Percentiles rank a stretch among this genome's conserved stretches.
Evolutionary conservation across 352 stramenopile species (phyloP).

Genomic region (Peronospora farinosa): DNA sequence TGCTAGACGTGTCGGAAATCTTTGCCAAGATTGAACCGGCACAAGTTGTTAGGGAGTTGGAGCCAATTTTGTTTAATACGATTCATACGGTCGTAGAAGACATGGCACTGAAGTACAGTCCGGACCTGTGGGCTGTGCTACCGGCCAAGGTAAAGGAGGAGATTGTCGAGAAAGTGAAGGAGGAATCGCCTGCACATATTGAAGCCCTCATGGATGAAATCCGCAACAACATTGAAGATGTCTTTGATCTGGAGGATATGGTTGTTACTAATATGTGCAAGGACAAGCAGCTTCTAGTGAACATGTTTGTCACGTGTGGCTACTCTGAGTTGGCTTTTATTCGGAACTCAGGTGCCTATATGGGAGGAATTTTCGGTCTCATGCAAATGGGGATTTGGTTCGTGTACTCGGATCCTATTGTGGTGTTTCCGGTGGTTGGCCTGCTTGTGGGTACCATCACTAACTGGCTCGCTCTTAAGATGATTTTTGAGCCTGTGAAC

Average conservation of each 20-base stretch:
- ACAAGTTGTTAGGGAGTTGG: conserved; percentile 88
- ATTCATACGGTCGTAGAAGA: conserved; percentile 85
- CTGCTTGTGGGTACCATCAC: conserved; percentile 94
- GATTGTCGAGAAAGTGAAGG: conserved; percentile 92
- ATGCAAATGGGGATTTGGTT: conserved; percentile 89
- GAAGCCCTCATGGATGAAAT: conserved; percentile 93
- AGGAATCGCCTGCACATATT: conserved; percentile 89
- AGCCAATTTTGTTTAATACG: conserved; percentile 87
- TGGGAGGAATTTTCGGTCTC: conserved; percentile 86
- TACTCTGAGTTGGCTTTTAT: conserved; percentile 91
- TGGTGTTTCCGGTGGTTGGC: conserved; percentile 89
- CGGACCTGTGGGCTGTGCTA: conserved; percentile 73
- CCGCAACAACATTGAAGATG: conserved; percentile 91
- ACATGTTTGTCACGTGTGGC: conserved; percentile 91
- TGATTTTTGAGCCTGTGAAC: conserved; percentile 90
- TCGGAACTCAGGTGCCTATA: conserved; percentile 84
- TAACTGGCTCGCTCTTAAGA: conserved; percentile 93
- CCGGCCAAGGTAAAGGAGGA: conserved; percentile 81
- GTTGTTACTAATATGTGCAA: conserved; percentile 90
- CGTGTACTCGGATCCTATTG: conserved; percentile 68
- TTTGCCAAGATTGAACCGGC: conserved; percentile 88
- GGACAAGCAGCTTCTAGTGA: conserved; percentile 93
- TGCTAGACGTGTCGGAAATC: conserved; percentile 90
- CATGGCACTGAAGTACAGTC: conserved; percentile 87
- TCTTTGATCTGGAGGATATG: conserved; percentile 95